Conservation (phyloP, 2,329 filamentous ascomycete genomes). For the Pyrenochaeta sp. region DNA sequence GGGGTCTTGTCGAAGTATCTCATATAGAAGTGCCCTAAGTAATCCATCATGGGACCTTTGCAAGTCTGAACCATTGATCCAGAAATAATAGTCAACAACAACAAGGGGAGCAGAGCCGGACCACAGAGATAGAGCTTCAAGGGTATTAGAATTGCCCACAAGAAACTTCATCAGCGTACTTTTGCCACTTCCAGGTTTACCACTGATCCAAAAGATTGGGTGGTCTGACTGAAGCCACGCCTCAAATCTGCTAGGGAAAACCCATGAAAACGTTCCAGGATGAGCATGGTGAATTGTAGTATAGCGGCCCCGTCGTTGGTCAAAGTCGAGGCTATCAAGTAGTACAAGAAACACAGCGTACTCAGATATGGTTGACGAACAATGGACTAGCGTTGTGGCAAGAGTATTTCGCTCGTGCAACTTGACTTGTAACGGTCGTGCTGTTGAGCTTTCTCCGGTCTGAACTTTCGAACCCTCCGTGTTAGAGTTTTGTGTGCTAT, state of each 20-base stretch:
- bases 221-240: slow-evolving; percentile 17
- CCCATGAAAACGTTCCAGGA: slow-evolving; percentile 13
- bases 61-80: slow-evolving; percentile 7
- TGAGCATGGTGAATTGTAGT: too few relatives aligned
- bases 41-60: slow-evolving; percentile 14
- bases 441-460: too few relatives aligned
- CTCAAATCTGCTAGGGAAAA: slow-evolving; percentile 8
- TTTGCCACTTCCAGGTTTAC: slow-evolving; percentile 58
- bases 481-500: too few relatives aligned
- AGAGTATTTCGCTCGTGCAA: too few relatives aligned
- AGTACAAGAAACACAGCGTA: too few relatives aligned
- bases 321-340: too few relatives aligned
- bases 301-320: too few relatives aligned
- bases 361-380: too few relatives aligned
- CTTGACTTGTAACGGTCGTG: too few relatives aligned
- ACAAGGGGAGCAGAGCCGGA: neutral
- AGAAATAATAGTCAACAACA: slow-evolving; percentile 17
- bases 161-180: slow-evolving; percentile 53
- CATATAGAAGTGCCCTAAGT: slow-evolving; percentile 8
- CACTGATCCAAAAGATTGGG: slow-evolving; percentile 45
- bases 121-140: neutral
- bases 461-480: too few relatives aligned
- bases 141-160: slow-evolving; percentile 3
- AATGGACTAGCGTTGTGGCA: too few relatives aligned
- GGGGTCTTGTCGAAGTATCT: slow-evolving; percentile 11